A percentile compares a stretch with the other conserved stretches of the same genome.
Evolutionary conservation across 2,329 filamentous ascomycete species (phyloP).

Genomic region (Apiospora saccharicola): DNA sequence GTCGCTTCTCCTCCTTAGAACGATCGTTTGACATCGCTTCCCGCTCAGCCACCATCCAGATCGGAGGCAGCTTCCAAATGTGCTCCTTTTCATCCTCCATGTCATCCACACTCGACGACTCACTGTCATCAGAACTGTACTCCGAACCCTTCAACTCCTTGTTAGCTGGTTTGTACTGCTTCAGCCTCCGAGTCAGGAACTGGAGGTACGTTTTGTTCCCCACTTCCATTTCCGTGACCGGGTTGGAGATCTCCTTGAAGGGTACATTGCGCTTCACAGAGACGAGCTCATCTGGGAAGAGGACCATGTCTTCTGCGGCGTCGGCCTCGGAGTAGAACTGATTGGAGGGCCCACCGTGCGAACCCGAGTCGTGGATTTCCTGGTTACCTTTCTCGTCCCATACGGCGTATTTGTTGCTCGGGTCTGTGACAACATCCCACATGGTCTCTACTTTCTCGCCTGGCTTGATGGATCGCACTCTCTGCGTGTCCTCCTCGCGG

Average conservation of each 20-base stretch:
- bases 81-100: slow-evolving; percentile 16
- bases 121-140: neutral
- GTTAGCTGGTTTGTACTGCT: slow-evolving; percentile 1
- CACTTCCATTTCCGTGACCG: slow-evolving; percentile 36
- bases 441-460: neutral
- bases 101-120: slow-evolving; percentile 24
- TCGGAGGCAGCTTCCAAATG: slow-evolving; percentile 33
- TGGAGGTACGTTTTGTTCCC: slow-evolving; percentile 30
- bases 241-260: slow-evolving; percentile 40
- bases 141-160: neutral
- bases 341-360: slow-evolving; percentile 26
- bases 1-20: slow-evolving; percentile 28
- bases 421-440: slow-evolving; percentile 26
- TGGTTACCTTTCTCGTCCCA: slow-evolving; percentile 19
- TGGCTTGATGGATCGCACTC: slow-evolving; percentile 16
- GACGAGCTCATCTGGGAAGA: slow-evolving; percentile 62
- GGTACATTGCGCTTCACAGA: slow-evolving; percentile 42
- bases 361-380: neutral
- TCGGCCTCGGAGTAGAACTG: slow-evolving; percentile 40
- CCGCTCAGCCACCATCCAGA: neutral
- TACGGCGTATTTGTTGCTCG: slow-evolving; percentile 27
- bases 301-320: slow-evolving; percentile 52
- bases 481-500: slow-evolving; percentile 17
- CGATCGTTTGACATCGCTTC: slow-evolving; percentile 22
- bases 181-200: slow-evolving; percentile 28